Evolutionary conservation across 1,284 basidiomycete species (phyloP).

Genomic region (Ceratobasidium sp.): DNA sequence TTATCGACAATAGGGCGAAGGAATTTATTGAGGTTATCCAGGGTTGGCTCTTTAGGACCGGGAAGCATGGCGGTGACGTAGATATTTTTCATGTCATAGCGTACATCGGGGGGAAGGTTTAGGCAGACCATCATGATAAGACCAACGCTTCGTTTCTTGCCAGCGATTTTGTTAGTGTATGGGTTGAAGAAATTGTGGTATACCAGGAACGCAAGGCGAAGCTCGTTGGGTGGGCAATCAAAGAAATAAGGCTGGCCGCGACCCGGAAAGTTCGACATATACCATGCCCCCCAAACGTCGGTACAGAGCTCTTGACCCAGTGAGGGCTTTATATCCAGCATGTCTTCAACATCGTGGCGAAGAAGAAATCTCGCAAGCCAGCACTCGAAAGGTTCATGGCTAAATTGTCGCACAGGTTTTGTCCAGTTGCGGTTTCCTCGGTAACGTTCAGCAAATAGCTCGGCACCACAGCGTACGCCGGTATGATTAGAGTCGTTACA

Average conservation of each 20-base stretch:
- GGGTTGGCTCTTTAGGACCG: constrained; percentile 50
- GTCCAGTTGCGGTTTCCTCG: not conserved
- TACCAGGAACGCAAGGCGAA: constrained; percentile 55
- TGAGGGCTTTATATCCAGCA: not conserved
- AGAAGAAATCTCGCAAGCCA: constrained; percentile 36
- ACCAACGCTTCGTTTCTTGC: constrained; percentile 57
- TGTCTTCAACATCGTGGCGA: constrained; percentile 35
- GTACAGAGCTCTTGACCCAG: too few relatives aligned
- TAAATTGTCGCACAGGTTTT: constrained; percentile 8
- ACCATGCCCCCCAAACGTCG: constrained; percentile 55
- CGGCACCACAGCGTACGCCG: not conserved
- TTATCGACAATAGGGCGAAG: constrained; percentile 56
- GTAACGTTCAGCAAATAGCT: not conserved
- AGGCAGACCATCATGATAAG: constrained; percentile 59
- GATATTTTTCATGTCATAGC: constrained; percentile 59
- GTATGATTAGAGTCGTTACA: not conserved
- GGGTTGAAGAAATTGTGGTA: constrained; percentile 63
- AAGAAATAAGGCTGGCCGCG: constrained; percentile 49
- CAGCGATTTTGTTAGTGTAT: constrained; percentile 54
- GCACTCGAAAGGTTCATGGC: constrained; percentile 7
- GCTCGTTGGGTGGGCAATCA: constrained; percentile 49
- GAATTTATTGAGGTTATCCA: constrained; percentile 55
- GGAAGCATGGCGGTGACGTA: constrained; percentile 60
- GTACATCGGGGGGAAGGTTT: constrained; percentile 58
- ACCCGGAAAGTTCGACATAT: constrained; percentile 52